These are phyloP conservation scores for Coemansia sp. DNA, from an alignment of 192 early-diverging fungal genomes.

Conservation along the genomic window DNA sequence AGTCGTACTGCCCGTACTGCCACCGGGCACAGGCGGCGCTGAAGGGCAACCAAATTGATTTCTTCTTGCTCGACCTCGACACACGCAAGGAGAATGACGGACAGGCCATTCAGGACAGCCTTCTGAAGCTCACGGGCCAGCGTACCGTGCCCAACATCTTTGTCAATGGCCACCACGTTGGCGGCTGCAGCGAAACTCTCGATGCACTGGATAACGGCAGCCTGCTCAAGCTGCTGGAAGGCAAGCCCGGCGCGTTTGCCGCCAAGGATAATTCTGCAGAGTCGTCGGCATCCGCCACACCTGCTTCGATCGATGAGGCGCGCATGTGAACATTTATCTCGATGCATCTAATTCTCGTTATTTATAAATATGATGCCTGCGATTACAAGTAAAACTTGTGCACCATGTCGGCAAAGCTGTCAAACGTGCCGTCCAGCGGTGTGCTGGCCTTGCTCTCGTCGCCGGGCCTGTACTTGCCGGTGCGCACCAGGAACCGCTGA, in stretches of 20 bases:
- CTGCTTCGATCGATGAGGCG: slow-evolving; percentile 5
- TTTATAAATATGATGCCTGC: slow-evolving; percentile 8
- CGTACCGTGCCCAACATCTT: slow-evolving; percentile 77
- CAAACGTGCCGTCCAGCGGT: slow-evolving; percentile 54
- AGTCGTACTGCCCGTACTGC: slow-evolving; percentile 70
- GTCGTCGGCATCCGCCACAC: not conserved
- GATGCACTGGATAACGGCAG: slow-evolving; percentile 48
- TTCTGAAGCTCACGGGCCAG: slow-evolving; percentile 56
- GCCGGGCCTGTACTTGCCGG: slow-evolving; percentile 75
- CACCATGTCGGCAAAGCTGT: slow-evolving; percentile 64
- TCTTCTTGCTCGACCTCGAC: slow-evolving; percentile 57
- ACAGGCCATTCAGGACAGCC: slow-evolving; percentile 58
- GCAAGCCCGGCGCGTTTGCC: slow-evolving; percentile 7
- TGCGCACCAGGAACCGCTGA: slow-evolving; percentile 60
- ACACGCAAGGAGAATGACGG: slow-evolving; percentile 50
- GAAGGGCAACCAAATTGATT: slow-evolving; percentile 24
- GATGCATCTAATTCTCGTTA: slow-evolving; percentile 8
- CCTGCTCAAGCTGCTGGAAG: slow-evolving; percentile 50
- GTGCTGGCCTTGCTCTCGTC: slow-evolving; percentile 60
- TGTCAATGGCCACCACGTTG: slow-evolving; percentile 61
- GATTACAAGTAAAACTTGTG: slow-evolving; percentile 48
- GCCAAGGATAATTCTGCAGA: not conserved
- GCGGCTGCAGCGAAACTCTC: slow-evolving; percentile 58
- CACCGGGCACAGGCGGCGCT: slow-evolving; percentile 53
- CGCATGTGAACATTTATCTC: slow-evolving; percentile 4